These are phyloP conservation scores for Trichoderma reesei DNA, from an alignment of 495 filamentous ascomycete genomes.

Conservation along the genomic window DNA sequence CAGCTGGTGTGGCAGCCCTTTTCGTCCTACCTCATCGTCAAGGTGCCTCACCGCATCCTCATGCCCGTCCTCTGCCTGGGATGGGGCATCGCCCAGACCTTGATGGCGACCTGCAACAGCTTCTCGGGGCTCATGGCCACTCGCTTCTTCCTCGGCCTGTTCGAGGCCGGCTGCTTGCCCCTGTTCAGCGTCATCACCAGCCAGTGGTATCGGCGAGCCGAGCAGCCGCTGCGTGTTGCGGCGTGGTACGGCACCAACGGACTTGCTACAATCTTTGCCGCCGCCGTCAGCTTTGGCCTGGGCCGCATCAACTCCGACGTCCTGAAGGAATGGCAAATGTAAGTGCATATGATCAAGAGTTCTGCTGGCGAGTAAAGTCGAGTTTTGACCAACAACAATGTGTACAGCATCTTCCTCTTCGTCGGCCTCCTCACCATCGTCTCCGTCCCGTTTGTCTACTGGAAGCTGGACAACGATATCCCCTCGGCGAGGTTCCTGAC, in stretches of 20 bases:
- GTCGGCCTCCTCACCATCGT: constrained; percentile 38
- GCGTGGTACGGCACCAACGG: constrained; percentile 60
- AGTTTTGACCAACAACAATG: constrained; percentile 32
- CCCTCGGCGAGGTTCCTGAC: constrained; percentile 44
- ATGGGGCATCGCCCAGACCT: constrained; percentile 51
- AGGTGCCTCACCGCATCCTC: constrained; percentile 53
- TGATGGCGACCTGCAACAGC: constrained; percentile 38
- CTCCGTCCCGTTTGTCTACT: constrained; percentile 40
- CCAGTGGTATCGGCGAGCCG: constrained; percentile 54
- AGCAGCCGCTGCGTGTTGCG: constrained; percentile 52
- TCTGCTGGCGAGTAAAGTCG: constrained; percentile 12
- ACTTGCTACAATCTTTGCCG: constrained; percentile 52
- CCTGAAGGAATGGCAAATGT: constrained; percentile 55
- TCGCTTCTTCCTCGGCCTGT: constrained; percentile 52
- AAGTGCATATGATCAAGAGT: constrained; percentile 21
- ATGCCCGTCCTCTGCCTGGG: constrained; percentile 51
- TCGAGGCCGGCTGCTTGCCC: constrained; percentile 53
- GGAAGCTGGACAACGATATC: constrained; percentile 43
- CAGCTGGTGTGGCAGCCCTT: constrained; percentile 59
- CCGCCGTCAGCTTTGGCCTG: constrained; percentile 50
- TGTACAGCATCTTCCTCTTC: constrained; percentile 34
- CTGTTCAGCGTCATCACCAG: constrained; percentile 28
- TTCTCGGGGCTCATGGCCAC: constrained; percentile 42
- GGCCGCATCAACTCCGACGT: constrained; percentile 44
- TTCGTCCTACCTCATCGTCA: constrained; percentile 54